Conservation (phyloP, 2,329 filamentous ascomycete species). For the Fusarium staphyleae region DNA sequence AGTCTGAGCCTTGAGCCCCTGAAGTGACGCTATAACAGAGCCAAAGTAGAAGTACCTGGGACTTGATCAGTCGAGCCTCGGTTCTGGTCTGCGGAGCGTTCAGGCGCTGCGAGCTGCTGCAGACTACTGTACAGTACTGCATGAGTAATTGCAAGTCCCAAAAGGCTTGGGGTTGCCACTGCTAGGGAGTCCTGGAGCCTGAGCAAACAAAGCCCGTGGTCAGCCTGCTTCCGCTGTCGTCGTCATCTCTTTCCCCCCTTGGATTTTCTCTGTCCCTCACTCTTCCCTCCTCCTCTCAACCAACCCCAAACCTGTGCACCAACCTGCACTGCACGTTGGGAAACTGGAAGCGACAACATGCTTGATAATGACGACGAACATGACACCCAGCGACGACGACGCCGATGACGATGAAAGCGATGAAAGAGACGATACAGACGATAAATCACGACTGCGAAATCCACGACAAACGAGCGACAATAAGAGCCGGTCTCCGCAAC, state of each 20-base stretch:
- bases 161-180: conserved; percentile 31
- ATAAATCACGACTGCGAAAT: too few relatives aligned
- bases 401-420: not conserved
- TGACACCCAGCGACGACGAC: not conserved
- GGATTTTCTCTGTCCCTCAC: conserved; percentile 37
- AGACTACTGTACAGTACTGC: conserved; percentile 3
- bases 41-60: conserved; percentile 32
- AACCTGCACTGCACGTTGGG: conserved; percentile 15
- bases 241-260: conserved; percentile 28
- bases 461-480: conserved; percentile 3
- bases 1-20: conserved; percentile 47
- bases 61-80: conserved; percentile 16
- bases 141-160: conserved; percentile 18
- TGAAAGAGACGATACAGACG: not conserved
- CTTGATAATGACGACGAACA: not conserved
- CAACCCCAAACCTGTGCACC: conserved; percentile 31
- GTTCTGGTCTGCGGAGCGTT: not conserved
- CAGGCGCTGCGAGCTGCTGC: conserved; percentile 10
- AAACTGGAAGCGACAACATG: conserved; percentile 1
- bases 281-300: conserved; percentile 32
- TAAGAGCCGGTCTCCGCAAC: conserved; percentile 17
- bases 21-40: conserved; percentile 49
- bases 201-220: conserved; percentile 3
- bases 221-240: conserved; percentile 17
- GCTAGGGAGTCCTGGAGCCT: conserved; percentile 18